Percentiles rank a stretch among this genome's conserved stretches.
phyloP scores from a whole-genome alignment of 2,329 filamentous ascomycete species.

The Aspergillus udagawae region DNA sequence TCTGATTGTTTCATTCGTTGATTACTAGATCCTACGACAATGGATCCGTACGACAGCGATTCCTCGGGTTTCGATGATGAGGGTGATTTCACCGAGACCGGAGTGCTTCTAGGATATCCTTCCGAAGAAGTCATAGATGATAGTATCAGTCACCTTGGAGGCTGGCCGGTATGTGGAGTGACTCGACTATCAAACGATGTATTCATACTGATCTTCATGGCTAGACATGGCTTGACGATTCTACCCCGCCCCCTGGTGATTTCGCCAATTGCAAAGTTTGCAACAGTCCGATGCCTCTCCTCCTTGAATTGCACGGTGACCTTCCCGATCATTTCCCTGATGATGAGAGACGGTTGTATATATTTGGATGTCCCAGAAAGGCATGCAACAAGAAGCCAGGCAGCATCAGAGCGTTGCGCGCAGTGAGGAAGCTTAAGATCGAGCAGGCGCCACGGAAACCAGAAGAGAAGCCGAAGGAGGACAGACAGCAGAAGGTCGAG shows the following conservation, averaged over 20 bases:
- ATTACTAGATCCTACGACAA: slow-evolving; percentile 31
- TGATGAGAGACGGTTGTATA: slow-evolving; percentile 82
- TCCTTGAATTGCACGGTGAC: slow-evolving; percentile 88
- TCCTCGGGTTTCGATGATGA: slow-evolving; percentile 66
- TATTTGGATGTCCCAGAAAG: slow-evolving; percentile 76
- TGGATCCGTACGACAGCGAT: slow-evolving; percentile 83
- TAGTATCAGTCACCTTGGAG: slow-evolving; percentile 81
- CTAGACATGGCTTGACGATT: slow-evolving; percentile 79
- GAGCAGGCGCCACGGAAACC: slow-evolving; percentile 27
- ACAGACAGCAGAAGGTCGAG: slow-evolving; percentile 10
- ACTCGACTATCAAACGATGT: not conserved
- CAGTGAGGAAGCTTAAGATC: slow-evolving; percentile 51
- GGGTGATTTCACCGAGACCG: slow-evolving; percentile 58
- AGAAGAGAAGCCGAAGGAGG: slow-evolving; percentile 11
- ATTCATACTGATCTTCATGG: slow-evolving; percentile 12
- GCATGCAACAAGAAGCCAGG: slow-evolving; percentile 78
- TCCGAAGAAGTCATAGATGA: slow-evolving; percentile 76
- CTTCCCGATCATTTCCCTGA: slow-evolving; percentile 80
- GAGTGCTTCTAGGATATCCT: slow-evolving; percentile 85
- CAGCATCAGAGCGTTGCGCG: slow-evolving; percentile 71
- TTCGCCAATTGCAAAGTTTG: slow-evolving; percentile 85
- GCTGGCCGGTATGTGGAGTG: slow-evolving; percentile 66
- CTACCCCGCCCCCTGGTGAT: slow-evolving; percentile 66
- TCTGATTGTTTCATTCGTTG: not conserved
- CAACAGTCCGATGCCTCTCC: slow-evolving; percentile 74